Evolutionary conservation across 176 grass and related monocot genomes (phyloP).

Genomic region (Microstegium vimineum): DNA sequence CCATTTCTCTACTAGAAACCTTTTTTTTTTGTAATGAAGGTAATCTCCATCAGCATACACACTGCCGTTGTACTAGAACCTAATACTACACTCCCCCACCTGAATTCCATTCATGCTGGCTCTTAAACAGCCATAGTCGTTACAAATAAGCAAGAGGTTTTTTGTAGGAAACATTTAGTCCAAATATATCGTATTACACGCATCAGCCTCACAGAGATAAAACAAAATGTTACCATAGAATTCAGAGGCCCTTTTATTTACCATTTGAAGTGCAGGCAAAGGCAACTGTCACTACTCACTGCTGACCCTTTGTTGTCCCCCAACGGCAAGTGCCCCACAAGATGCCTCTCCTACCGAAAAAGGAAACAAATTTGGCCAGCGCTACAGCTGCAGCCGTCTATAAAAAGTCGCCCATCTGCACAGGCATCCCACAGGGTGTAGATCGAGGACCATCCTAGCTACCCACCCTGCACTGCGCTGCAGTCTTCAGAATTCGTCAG

Average conservation of each 20-base stretch:
- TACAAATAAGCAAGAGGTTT: no score
- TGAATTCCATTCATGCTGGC: no score
- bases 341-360: constrained; percentile 16
- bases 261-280: background rate
- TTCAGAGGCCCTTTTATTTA: background rate
- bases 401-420: constrained; percentile 42
- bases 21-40: background rate
- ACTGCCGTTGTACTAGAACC: background rate
- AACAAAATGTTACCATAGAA: background rate
- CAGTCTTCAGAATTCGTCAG: constrained; percentile 8
- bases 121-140: no score
- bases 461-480: background rate
- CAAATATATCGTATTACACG: no score
- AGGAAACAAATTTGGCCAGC: constrained; percentile 39
- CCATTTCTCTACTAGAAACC: background rate
- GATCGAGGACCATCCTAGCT: constrained; percentile 45
- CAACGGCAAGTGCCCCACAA: constrained; percentile 14
- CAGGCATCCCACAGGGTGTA: constrained; percentile 11
- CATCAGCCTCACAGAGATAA: background rate
- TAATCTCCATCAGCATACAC: background rate
- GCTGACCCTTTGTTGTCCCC: background rate
- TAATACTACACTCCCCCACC: no score
- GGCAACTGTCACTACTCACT: background rate
- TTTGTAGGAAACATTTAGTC: no score
- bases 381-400: constrained; percentile 16